These are phyloP conservation scores for Globisporangium canariense DNA, from an alignment of 352 stramenopile species.

Conservation along the genomic window DNA sequence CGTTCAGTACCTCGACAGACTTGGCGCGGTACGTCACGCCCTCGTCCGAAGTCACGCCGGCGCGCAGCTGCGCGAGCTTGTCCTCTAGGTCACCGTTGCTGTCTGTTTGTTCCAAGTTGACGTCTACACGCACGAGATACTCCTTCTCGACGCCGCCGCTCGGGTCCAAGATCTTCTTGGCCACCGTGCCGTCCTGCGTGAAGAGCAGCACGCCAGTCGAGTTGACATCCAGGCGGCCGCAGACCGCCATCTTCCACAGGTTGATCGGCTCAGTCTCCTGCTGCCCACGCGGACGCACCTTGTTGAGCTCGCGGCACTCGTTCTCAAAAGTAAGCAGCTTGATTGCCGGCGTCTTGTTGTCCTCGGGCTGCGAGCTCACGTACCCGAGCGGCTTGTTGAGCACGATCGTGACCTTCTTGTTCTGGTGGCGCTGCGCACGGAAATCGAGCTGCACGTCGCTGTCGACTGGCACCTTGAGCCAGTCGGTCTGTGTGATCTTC, in stretches of 20 bases:
- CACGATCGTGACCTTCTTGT: slow-evolving; percentile 75
- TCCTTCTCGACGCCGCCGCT: slow-evolving; percentile 76
- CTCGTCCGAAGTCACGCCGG: slow-evolving; percentile 53
- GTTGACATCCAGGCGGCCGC: slow-evolving; percentile 78
- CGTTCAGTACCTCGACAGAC: slow-evolving; percentile 75
- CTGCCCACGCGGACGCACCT: slow-evolving; percentile 30
- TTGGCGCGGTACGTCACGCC: slow-evolving; percentile 73
- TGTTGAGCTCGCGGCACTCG: slow-evolving; percentile 65
- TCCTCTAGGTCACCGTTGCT: slow-evolving; percentile 49
- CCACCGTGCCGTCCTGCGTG: slow-evolving; percentile 74
- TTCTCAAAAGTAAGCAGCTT: slow-evolving; percentile 78
- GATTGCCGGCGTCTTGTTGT: slow-evolving; percentile 59
- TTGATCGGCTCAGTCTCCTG: slow-evolving; percentile 43
- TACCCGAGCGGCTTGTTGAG: slow-evolving; percentile 83
- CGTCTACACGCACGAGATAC: slow-evolving; percentile 76
- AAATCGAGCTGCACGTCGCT: slow-evolving; percentile 59
- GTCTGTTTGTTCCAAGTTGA: slow-evolving; percentile 46
- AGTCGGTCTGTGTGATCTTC: slow-evolving; percentile 46
- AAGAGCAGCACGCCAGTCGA: slow-evolving; percentile 81
- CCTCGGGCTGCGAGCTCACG: slow-evolving; percentile 77
- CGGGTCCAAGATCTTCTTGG: slow-evolving; percentile 77
- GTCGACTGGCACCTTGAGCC: slow-evolving; percentile 62
- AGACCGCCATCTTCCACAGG: slow-evolving; percentile 80
- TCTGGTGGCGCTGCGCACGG: slow-evolving; percentile 64
- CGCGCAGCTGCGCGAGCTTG: slow-evolving; percentile 50